phyloP scores from a whole-genome alignment of 768 basidiomycete genomes.

The Scleroderma bovista region DNA sequence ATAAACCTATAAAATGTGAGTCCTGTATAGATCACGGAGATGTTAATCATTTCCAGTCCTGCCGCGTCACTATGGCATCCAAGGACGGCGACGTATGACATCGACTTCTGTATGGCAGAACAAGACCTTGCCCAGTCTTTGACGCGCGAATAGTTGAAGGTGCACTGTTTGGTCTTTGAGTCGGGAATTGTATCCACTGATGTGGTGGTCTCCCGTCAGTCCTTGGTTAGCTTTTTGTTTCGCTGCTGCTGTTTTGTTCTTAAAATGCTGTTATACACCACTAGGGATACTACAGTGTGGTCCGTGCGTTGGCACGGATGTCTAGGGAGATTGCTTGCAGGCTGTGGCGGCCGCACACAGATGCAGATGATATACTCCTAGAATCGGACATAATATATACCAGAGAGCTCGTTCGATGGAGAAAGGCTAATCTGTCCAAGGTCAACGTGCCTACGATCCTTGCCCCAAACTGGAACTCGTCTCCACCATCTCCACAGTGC shows the following conservation, averaged over 20 bases:
- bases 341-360: constrained; percentile 75
- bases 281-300: constrained; percentile 80
- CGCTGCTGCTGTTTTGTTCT: not conserved
- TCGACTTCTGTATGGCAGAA: constrained; percentile 80
- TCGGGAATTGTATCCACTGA: constrained; percentile 2
- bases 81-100: constrained; percentile 84
- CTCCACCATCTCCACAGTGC: constrained; percentile 60
- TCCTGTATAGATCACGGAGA: constrained; percentile 9
- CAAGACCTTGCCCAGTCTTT: constrained; percentile 55
- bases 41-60: constrained; percentile 14
- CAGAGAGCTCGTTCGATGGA: constrained; percentile 60
- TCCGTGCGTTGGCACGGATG: constrained; percentile 78
- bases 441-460: constrained; percentile 88
- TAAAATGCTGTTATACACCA: not conserved
- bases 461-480: constrained; percentile 86
- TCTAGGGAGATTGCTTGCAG: constrained; percentile 76
- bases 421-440: constrained; percentile 63
- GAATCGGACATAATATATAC: constrained; percentile 56
- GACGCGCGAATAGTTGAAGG: constrained; percentile 77
- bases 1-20: constrained; percentile 74
- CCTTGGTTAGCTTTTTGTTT: constrained; percentile 53
- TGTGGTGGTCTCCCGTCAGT: constrained; percentile 34
- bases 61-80: constrained; percentile 3
- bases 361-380: constrained; percentile 71
- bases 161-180: constrained; percentile 25